phyloP scores from a whole-genome alignment of 345 rosid species.

The Euclidium syriacum region DNA sequence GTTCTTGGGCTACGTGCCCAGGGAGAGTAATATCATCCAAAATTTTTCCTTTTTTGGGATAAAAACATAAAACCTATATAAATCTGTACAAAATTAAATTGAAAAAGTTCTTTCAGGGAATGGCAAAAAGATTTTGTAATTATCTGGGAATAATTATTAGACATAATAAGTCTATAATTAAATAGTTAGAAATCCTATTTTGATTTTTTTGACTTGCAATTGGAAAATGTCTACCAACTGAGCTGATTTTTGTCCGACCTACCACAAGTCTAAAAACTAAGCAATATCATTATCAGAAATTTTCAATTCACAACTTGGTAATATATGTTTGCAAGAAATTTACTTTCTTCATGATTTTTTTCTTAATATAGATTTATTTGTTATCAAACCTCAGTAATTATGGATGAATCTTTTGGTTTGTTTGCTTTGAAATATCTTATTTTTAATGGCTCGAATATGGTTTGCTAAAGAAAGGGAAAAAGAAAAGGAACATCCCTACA shows the following conservation, averaged over 20 bases:
- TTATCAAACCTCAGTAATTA: background rate
- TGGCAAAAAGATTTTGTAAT: background rate
- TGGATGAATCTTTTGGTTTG: background rate
- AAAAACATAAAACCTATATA: too few relatives aligned
- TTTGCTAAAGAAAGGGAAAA: background rate
- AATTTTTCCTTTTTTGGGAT: background rate
- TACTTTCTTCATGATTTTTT: background rate
- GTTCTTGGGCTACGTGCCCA: slow-evolving; percentile 27
- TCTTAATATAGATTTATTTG: background rate
- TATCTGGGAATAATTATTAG: too few relatives aligned
- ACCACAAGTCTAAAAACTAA: background rate
- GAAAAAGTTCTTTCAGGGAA: background rate
- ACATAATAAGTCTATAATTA: too few relatives aligned
- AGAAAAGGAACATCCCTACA: background rate
- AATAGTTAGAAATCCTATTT: too few relatives aligned
- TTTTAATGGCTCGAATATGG: background rate
- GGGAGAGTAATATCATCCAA: background rate
- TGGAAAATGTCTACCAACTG: background rate
- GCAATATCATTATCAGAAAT: background rate
- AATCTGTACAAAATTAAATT: background rate
- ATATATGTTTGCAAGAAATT: too few relatives aligned
- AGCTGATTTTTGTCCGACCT: background rate
- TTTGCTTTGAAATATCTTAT: background rate
- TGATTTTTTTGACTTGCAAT: background rate
- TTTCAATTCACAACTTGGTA: background rate